A percentile compares a stretch with the other conserved stretches of the same genome.
Evolutionary conservation across 148 eudicot species (phyloP).

Genomic region (Rhododendron simsii): DNA sequence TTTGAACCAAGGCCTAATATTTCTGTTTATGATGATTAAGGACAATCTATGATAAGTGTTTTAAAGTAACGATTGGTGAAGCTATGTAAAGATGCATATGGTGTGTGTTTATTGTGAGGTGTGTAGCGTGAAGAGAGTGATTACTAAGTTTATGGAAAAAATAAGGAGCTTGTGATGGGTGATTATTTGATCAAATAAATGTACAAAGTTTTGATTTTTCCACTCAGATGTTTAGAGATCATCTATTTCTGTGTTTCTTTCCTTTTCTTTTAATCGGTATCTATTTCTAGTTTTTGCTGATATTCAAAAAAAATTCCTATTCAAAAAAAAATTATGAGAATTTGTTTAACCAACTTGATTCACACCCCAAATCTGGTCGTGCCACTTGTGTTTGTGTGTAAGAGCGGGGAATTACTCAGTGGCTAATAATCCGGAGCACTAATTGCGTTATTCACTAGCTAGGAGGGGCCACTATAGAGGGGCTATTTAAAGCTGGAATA

Average conservation of each 20-base stretch:
- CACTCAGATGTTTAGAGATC: not conserved
- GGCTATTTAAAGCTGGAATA: too few relatives aligned
- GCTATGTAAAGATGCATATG: not conserved
- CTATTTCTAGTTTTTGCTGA: too few relatives aligned
- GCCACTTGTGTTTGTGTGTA: too few relatives aligned
- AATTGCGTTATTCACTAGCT: too few relatives aligned
- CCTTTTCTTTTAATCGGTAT: too few relatives aligned
- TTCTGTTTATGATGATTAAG: conserved; percentile 4
- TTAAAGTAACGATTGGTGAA: not conserved
- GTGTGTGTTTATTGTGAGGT: too few relatives aligned
- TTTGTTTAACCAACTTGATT: not conserved
- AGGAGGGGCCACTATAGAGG: too few relatives aligned
- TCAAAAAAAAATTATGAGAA: not conserved
- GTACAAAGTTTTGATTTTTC: not conserved
- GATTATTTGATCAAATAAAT: not conserved
- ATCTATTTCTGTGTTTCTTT: not conserved
- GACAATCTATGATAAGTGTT: not conserved
- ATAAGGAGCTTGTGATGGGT: not conserved
- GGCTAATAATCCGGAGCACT: too few relatives aligned
- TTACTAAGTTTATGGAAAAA: too few relatives aligned
- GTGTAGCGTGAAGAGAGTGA: too few relatives aligned
- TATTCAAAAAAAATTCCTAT: not conserved
- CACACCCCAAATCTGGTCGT: not conserved
- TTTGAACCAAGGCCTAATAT: conserved; percentile 15
- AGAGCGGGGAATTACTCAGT: too few relatives aligned